Evolutionary conservation across 2,329 filamentous ascomycete species (phyloP), one percentile per base, ranked within the genome.

Genomic region (Plenodomus lindquistii): DNA sequence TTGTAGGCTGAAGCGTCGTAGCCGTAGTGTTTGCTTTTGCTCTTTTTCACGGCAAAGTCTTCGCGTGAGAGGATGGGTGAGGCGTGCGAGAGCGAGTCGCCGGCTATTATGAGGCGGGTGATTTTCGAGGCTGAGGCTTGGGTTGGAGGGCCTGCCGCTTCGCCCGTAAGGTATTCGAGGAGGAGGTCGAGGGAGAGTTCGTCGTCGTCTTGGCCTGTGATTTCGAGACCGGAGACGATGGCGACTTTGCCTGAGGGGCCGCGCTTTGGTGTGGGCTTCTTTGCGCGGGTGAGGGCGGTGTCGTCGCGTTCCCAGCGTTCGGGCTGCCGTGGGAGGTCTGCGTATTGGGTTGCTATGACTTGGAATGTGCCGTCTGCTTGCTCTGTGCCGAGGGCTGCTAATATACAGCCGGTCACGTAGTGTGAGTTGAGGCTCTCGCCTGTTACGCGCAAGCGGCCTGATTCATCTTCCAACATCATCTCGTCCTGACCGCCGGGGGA

Each of bases 321-420:
- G 11, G 89, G 87, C 65, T 99, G 94, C 0, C 85, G 84, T 15
- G 93, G 82, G 4, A 99, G 75, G 67, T 97, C 91, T 6, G 94
- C 89, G 37, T 96, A 86, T 66, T 92, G 90, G 59, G 96, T 80
- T 72, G 96, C 93, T 35, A 97, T 81, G 6, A 96, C 88, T 62
- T 97, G 91, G 52, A 99, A 91, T 60, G 96, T 90, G 55, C 94
- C 94, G 73, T 93, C 87, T 43, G 84, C 80, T 63, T 96, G 97
- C 70, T 99, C 94, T 0, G 91, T 96, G 29, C 94, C 94, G 77
- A 99, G 84, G 2, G 92, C 91, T n/a, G 91, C 92, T 36, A 97
- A 82, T 63, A 99, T 91, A 62, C 90, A 95, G 20, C 94, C 94
- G 0, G 94, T 99, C 2, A 96, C 93, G 7, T 97, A 81, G 19